Conservation (phyloP, 2,329 filamentous ascomycete species). For the Fragosphaeria purpurea region DNA sequence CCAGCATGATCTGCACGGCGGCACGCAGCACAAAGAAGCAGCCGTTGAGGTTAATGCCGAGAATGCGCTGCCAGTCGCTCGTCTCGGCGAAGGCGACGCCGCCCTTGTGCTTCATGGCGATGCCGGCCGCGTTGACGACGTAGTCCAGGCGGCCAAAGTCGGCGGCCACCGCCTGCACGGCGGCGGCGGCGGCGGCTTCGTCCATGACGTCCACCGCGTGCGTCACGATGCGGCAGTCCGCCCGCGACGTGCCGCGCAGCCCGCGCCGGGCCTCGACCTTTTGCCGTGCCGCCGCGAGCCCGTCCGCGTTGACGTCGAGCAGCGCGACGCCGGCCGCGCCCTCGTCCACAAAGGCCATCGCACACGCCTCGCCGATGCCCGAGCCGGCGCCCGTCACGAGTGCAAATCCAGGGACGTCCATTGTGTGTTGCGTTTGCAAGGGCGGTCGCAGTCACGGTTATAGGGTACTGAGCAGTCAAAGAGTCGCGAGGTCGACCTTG, state of each 20-base stretch:
- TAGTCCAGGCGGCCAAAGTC: conserved; percentile 30
- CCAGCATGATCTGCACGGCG: conserved; percentile 31
- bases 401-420: conserved; percentile 22
- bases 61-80: conserved; percentile 27
- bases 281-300: conserved; percentile 13
- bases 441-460: no score
- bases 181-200: conserved; percentile 19
- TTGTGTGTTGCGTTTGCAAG: conserved; percentile 4
- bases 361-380: conserved; percentile 22
- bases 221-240: not conserved
- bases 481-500: no score
- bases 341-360: conserved; percentile 18
- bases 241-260: not conserved
- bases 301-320: conserved; percentile 17
- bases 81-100: conserved; percentile 26
- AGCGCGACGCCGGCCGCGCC: conserved; percentile 20
- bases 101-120: conserved; percentile 26
- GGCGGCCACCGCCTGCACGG: conserved; percentile 18
- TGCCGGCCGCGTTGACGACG: conserved; percentile 30
- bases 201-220: conserved; percentile 26
- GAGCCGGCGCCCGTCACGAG: conserved; percentile 22
- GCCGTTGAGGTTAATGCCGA: conserved; percentile 33
- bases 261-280: not conserved
- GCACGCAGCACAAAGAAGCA: conserved; percentile 31
- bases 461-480: no score